These are phyloP conservation scores for Xerocomellus chrysenteron DNA, from an alignment of 768 basidiomycete species.

Conservation along the genomic window DNA sequence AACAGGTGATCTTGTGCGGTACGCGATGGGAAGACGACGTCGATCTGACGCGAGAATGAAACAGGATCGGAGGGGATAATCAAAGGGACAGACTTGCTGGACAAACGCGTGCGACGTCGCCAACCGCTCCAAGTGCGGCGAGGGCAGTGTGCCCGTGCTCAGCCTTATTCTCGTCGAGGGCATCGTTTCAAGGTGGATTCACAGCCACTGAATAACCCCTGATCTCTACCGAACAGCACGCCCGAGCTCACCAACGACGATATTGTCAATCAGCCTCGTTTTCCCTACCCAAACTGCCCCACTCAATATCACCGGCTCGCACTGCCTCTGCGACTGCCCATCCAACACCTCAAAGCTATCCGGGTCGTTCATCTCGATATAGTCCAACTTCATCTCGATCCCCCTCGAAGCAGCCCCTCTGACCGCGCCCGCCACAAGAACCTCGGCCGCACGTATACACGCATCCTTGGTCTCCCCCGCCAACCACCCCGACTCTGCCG, in stretches of 20 bases:
- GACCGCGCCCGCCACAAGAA: slow-evolving; percentile 37
- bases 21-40: slow-evolving; percentile 57
- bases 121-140: slow-evolving; percentile 34
- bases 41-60: slow-evolving; percentile 46
- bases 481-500: slow-evolving; percentile 56
- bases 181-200: slow-evolving; percentile 6
- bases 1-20: slow-evolving; percentile 40
- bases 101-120: slow-evolving; percentile 50
- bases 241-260: slow-evolving; percentile 61
- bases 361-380: slow-evolving; percentile 85
- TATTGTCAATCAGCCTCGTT: slow-evolving; percentile 92
- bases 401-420: slow-evolving; percentile 33
- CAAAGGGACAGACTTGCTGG: slow-evolving; percentile 43
- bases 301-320: slow-evolving; percentile 63
- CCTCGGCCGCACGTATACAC: slow-evolving; percentile 45
- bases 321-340: slow-evolving; percentile 26
- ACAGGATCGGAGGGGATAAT: neutral
- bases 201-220: slow-evolving; percentile 16
- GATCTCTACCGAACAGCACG: neutral
- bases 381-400: slow-evolving; percentile 70
- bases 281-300: slow-evolving; percentile 84
- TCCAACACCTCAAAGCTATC: slow-evolving; percentile 67
- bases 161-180: slow-evolving; percentile 14
- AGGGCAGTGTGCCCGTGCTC: slow-evolving; percentile 22
- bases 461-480: slow-evolving; percentile 48